These are phyloP conservation scores for Selaginella moellendorffii DNA, from an alignment of 75 land plant genomes.

Conservation along the genomic window DNA sequence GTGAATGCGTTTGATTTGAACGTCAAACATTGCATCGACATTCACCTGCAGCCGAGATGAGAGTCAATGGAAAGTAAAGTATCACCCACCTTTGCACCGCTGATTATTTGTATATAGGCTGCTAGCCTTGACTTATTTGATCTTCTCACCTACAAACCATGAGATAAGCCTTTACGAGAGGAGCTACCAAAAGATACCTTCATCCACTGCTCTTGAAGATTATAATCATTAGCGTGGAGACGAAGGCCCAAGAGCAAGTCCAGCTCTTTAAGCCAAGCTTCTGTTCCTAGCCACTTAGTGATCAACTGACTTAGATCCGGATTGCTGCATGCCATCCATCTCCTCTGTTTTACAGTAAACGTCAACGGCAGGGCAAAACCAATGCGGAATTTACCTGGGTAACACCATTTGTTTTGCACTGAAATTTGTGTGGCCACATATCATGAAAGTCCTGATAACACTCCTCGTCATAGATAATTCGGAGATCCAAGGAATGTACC, in stretches of 20 bases:
- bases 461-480: not conserved
- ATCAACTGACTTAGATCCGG: slow-evolving; percentile 45
- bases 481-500: slow-evolving; percentile 18
- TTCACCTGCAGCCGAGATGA: slow-evolving; percentile 75
- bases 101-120: slow-evolving; percentile 47
- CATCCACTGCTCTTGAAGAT: slow-evolving; percentile 48
- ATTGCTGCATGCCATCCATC: slow-evolving; percentile 63
- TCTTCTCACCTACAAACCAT: slow-evolving; percentile 8
- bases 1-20: slow-evolving; percentile 66
- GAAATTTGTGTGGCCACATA: slow-evolving; percentile 60
- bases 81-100: slow-evolving; percentile 38
- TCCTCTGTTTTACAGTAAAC: slow-evolving; percentile 30
- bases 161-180: no score
- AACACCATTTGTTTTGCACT: slow-evolving; percentile 57
- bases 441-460: slow-evolving; percentile 55
- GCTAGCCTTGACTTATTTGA: slow-evolving; percentile 59
- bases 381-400: slow-evolving; percentile 38
- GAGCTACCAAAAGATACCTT: slow-evolving; percentile 40
- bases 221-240: slow-evolving; percentile 33
- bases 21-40: slow-evolving; percentile 72
- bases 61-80: no score
- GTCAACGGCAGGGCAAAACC: no score
- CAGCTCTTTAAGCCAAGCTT: slow-evolving; percentile 53
- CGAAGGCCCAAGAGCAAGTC: slow-evolving; percentile 42
- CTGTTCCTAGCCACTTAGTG: slow-evolving; percentile 70